phyloP scores from a whole-genome alignment of 2,329 filamentous ascomycete genomes.

The Juglanconis sp. region DNA sequence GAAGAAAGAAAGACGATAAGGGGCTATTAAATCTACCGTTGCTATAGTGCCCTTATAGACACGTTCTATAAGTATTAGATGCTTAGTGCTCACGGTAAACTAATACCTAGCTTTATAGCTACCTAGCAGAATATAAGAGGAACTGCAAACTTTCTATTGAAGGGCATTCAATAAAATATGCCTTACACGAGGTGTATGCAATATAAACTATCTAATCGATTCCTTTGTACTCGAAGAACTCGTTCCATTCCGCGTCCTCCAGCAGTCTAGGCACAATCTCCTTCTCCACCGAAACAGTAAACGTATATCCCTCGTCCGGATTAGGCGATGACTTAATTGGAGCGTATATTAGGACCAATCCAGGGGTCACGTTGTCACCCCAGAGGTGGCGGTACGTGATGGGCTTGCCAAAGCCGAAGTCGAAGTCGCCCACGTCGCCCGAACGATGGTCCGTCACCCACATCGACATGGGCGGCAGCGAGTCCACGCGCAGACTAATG shows the following conservation, averaged over 20 bases:
- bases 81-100: too few relatives aligned
- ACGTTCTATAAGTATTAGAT: too few relatives aligned
- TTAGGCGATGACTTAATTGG: slow-evolving; percentile 23
- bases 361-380: slow-evolving; percentile 26
- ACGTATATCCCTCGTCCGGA: slow-evolving; percentile 34
- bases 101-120: too few relatives aligned
- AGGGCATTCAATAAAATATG: too few relatives aligned
- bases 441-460: slow-evolving; percentile 35
- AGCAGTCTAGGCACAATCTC: slow-evolving; percentile 29
- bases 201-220: slow-evolving; percentile 20
- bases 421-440: slow-evolving; percentile 23
- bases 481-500: slow-evolving; percentile 32
- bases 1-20: too few relatives aligned
- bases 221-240: slow-evolving; percentile 36
- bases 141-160: too few relatives aligned
- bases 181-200: too few relatives aligned
- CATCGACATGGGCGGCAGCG: slow-evolving; percentile 33
- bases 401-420: slow-evolving; percentile 37
- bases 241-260: slow-evolving; percentile 32
- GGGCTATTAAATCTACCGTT: too few relatives aligned
- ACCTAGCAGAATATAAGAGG: too few relatives aligned
- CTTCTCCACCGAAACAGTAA: slow-evolving; percentile 34
- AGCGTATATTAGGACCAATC: slow-evolving; percentile 31
- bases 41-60: too few relatives aligned
- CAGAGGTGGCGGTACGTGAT: slow-evolving; percentile 30